Evolutionary conservation across 1,284 basidiomycete genomes (phyloP).

Genomic region (Fomes fomentarius): DNA sequence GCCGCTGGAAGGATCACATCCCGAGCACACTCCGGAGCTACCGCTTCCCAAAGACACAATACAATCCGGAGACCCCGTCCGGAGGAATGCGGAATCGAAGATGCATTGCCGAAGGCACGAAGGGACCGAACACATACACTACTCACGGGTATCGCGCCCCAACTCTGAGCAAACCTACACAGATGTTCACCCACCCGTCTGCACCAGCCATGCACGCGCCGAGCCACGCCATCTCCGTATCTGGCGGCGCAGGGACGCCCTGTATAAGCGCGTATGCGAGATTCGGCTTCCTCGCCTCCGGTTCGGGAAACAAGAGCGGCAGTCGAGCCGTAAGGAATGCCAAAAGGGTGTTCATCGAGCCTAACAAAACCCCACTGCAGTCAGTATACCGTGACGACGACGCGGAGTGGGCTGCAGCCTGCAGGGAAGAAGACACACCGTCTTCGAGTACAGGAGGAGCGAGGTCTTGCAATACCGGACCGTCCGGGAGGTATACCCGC

Average conservation of each 20-base stretch:
- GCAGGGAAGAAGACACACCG: constrained; percentile 42
- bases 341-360: constrained; percentile 60
- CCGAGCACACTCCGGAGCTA: no score
- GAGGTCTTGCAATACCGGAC: constrained; percentile 88
- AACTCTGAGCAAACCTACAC: constrained; percentile 56
- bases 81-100: no score
- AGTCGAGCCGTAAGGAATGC: constrained; percentile 64
- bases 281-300: constrained; percentile 36
- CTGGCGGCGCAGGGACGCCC: constrained; percentile 84
- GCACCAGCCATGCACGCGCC: constrained; percentile 88
- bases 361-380: constrained; percentile 42
- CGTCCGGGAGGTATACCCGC: constrained; percentile 89
- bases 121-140: no score
- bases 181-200: constrained; percentile 94
- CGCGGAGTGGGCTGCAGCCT: background rate
- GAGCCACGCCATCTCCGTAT: constrained; percentile 92
- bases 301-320: constrained; percentile 64
- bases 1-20: no score
- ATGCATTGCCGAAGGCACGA: no score
- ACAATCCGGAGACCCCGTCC: no score
- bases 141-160: constrained; percentile 14
- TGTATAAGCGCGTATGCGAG: constrained; percentile 80
- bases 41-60: no score
- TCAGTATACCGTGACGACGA: background rate
- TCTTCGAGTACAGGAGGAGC: constrained; percentile 78